Base-by-base conservation (phyloP, 1,284 basidiomycete species). In the Cutaneotrichosporon daszewskae region DNA sequence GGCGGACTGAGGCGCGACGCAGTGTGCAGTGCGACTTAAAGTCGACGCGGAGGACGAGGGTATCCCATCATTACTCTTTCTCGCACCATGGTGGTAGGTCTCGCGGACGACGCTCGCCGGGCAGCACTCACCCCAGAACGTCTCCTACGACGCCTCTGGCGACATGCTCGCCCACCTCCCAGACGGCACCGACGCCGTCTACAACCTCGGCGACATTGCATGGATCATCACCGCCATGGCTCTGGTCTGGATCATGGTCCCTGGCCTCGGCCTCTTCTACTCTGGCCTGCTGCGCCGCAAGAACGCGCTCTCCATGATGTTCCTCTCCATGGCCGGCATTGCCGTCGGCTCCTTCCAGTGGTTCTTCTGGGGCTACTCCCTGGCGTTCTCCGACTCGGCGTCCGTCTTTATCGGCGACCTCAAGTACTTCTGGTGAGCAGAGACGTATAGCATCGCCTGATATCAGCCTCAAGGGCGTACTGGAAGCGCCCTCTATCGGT, bases 291-390 rank as follows among this genome's bases (percentile, higher is more conserved):
- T 83, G 36, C 76, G 87, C 41, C 78, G 87, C 33, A 95, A 95
- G 72, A 95, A 92, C 59, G 92, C 91, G 0, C 76, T 96, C 8
- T 88, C 85, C 17, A 91, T 94, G 87, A 83, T 97, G 35, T 90
- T 83, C 73, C 75, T 90, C 19, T 81, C 80, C 37, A 79, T 95
- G 76, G 82, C 83, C 64, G 79, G 82, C 12, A 67, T 90, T 28
- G 82, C 80, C 0, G 77, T 87, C 42, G 83, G 83, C 17, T 81
- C 83, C 1, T 70, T 68, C 60, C 70, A 69, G 48, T 70, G 69
- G 68, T 69, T 69, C 64, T 69, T 66, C 59, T 72, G 72, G 72
- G 72, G 72, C 43, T 74, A 72, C 60, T 70, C 67, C 7, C 61
- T 75, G 14, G 61, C 76, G 5, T 78, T 78, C 58, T 71, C 71